Evolutionary conservation across 345 rosid species (phyloP).

Genomic region (Angophora floribunda): DNA sequence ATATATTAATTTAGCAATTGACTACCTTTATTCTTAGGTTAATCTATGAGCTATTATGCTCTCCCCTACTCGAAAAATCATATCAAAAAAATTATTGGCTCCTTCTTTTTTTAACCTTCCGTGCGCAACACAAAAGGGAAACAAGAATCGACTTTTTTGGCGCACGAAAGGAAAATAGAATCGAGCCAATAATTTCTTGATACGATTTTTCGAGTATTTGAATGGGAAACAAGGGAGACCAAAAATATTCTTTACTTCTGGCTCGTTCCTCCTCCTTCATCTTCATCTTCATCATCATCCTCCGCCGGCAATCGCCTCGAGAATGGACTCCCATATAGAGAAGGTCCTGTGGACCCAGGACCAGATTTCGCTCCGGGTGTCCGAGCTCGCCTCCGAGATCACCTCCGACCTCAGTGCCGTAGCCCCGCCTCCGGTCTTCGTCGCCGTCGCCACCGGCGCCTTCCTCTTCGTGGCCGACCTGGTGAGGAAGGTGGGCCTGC

Average conservation of each 20-base stretch:
- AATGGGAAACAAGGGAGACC: not conserved
- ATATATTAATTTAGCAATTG: not conserved
- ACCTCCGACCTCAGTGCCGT: slow-evolving; percentile 31
- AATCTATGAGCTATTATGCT: not conserved
- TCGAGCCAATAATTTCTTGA: not conserved
- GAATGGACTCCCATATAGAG: slow-evolving; percentile 55
- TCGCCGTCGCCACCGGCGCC: slow-evolving; percentile 88
- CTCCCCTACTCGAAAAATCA: too few relatives aligned
- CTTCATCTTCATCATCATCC: not conserved
- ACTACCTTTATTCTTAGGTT: not conserved
- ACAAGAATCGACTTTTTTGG: too few relatives aligned
- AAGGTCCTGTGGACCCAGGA: slow-evolving; percentile 39
- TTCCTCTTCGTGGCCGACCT: slow-evolving; percentile 81
- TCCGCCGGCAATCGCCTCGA: not conserved
- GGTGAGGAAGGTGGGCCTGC: slow-evolving; percentile 45
- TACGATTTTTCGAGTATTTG: not conserved
- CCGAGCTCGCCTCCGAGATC: slow-evolving; percentile 50
- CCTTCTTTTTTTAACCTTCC: too few relatives aligned
- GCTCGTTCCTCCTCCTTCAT: not conserved
- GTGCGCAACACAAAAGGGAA: too few relatives aligned
- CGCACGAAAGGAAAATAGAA: not conserved
- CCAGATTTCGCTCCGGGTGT: slow-evolving; percentile 48
- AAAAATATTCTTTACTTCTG: not conserved
- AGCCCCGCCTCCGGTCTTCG: slow-evolving; percentile 41
- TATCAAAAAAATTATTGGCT: too few relatives aligned